Evolutionary conservation across 345 rosid genomes (phyloP).

Genomic region (Hibiscus mutabilis): DNA sequence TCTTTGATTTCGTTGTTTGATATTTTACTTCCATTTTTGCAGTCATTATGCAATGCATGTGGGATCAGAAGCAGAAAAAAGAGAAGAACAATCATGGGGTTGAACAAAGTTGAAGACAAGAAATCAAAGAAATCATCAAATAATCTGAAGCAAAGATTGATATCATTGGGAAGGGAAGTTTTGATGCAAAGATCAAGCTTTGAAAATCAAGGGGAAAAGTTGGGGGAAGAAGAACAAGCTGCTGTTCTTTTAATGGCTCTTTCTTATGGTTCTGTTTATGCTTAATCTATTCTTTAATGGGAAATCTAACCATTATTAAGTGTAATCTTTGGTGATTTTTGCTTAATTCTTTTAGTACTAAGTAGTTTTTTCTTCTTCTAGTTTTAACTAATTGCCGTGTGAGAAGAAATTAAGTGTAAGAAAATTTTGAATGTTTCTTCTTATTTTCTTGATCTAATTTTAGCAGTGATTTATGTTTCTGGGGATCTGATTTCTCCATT

Average conservation of each 20-base stretch:
- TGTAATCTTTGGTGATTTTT: constrained; percentile 19
- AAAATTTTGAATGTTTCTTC: constrained; percentile 16
- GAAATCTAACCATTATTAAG: constrained; percentile 21
- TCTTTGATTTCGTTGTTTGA: not conserved
- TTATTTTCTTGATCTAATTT: constrained; percentile 15
- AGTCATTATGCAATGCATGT: constrained; percentile 96
- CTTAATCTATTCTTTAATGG: constrained; percentile 7
- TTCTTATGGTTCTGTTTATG: constrained; percentile 70
- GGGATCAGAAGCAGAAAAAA: constrained; percentile 96
- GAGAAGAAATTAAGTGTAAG: constrained; percentile 13
- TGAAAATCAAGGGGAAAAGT: constrained; percentile 47
- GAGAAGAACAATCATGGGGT: constrained; percentile 45
- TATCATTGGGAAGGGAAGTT: constrained; percentile 59
- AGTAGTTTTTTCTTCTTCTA: not conserved
- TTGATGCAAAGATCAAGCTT: constrained; percentile 48
- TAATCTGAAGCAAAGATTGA: constrained; percentile 48
- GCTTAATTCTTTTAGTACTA: not conserved
- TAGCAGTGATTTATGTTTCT: not conserved
- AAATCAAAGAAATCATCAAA: constrained; percentile 32
- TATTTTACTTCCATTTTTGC: no score
- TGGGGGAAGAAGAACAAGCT: constrained; percentile 90
- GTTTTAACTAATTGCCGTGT: no score
- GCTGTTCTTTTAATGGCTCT: constrained; percentile 87
- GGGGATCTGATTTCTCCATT: not conserved
- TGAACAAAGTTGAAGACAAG: constrained; percentile 41